A percentile compares a stretch with the other conserved stretches of the same genome.
Conservation (phyloP, 805 yeast genomes). For the Myxozyma neglecta region DNA sequence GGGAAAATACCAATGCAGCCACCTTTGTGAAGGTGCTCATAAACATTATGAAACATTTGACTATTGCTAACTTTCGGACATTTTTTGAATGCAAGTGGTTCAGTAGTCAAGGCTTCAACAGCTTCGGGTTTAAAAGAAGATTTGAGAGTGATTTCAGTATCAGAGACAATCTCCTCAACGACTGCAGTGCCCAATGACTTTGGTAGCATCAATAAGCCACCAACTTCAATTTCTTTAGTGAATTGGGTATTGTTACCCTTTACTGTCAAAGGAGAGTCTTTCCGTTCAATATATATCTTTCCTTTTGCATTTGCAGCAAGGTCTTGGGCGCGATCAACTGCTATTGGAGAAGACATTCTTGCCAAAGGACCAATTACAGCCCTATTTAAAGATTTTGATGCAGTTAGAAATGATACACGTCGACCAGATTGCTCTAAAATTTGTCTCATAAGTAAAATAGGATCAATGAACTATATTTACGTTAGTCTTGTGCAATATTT, state of each 20-base stretch:
- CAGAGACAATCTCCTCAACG: constrained; percentile 64
- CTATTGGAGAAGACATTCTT: constrained; percentile 75
- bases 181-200: constrained; percentile 75
- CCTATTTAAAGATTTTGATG: constrained; percentile 70
- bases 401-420: constrained; percentile 77
- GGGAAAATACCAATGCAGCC: constrained; percentile 92
- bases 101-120: constrained; percentile 43
- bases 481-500: neutral
- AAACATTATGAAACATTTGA: constrained; percentile 77
- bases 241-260: constrained; percentile 70
- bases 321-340: constrained; percentile 92
- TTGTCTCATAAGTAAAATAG: constrained; percentile 78
- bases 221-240: constrained; percentile 57
- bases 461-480: constrained; percentile 60
- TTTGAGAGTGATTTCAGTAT: constrained; percentile 64
- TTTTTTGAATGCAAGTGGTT: constrained; percentile 61
- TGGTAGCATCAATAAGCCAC: constrained; percentile 76
- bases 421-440: constrained; percentile 66
- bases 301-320: constrained; percentile 68
- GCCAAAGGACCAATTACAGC: constrained; percentile 74
- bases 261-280: constrained; percentile 54
- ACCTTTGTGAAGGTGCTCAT: constrained; percentile 75
- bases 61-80: constrained; percentile 88
- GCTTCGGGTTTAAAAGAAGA: constrained; percentile 65
- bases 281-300: constrained; percentile 54